Evolutionary conservation across 2,329 filamentous ascomycete species (phyloP), one percentile per base, ranked within the genome.

Genomic region (Colletotrichum tropicale): DNA sequence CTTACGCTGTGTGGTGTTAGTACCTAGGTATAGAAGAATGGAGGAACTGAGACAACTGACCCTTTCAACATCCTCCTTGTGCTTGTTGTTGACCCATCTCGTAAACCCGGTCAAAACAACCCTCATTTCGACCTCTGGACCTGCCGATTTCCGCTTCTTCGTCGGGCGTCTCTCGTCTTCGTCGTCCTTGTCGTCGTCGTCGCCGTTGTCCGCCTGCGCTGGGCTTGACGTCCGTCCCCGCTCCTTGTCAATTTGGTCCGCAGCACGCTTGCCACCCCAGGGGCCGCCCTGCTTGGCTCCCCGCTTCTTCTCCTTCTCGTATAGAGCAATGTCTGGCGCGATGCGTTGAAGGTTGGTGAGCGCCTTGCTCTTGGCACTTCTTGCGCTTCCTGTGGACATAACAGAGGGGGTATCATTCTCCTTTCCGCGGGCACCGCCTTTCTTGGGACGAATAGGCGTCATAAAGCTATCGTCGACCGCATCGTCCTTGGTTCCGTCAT

Each of bases 261-360:
- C 89, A 1, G 92, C 92, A 66, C 91, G 87, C 80, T 92, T 93
- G 26, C 92, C 92, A 28, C 92, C 92, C 88, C 91, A 93, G 0
- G 89, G 87, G 3, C 85, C 86, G 34, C 82, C 87, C 66, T 87
- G 85, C 77, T 89, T 91, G 76, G 82, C 81, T 16, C 61, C 32
- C 24, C 97, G 92, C 86, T 98, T 98, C 87, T 91, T 95, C 85
- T 99, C 97, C 82, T 97, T 98, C 81, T 98, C 94, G 81, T 97
- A 99, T 36, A 98, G 87, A 3, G 93, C 94, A 81, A 98, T 96
- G 81, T 99, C 97, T 1, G 93, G 91, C 1, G 95, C 96, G 73
- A 96, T 88, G 43, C 91, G 90, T 70, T 97, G 95, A 9, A 98
- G 86, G 78, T 91, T 93, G 38, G 93, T 91, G n/a, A 94, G 86